Percentiles rank a stretch among this genome's conserved stretches.
Evolutionary conservation across 257 asterid species (phyloP).

Genomic region (Solanum chmielewskii): DNA sequence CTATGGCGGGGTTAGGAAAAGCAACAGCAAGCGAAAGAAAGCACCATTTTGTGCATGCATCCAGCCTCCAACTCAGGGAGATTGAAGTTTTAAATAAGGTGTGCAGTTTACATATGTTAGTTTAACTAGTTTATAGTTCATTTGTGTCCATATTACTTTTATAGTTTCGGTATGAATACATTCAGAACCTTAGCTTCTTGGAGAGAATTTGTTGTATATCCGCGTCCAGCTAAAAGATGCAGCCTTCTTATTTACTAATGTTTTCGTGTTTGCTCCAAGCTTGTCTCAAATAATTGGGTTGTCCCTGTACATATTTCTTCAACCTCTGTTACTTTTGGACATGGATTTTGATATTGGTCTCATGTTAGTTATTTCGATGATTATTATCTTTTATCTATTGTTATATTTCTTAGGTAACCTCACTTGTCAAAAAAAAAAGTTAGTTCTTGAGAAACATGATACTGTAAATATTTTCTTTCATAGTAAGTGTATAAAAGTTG

Average conservation of each 20-base stretch:
- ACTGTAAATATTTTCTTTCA: background rate
- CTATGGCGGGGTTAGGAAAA: constrained; percentile 23
- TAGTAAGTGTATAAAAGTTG: background rate
- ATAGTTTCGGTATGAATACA: background rate
- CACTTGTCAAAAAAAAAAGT: too few species aligned
- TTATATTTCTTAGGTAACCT: background rate
- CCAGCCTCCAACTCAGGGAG: constrained; percentile 29
- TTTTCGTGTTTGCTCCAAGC: background rate
- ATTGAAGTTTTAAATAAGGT: background rate
- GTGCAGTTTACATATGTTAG: background rate
- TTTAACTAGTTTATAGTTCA: background rate
- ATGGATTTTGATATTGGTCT: background rate
- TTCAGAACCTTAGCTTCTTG: background rate
- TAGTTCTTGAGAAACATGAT: background rate
- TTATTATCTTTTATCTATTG: background rate
- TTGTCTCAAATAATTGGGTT: background rate
- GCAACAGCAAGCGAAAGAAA: constrained; percentile 24
- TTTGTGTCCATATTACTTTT: background rate
- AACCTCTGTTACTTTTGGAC: background rate
- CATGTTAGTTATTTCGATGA: background rate
- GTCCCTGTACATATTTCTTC: background rate
- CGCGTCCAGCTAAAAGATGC: background rate
- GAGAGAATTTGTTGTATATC: constrained; percentile 9
- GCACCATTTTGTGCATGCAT: constrained; percentile 29
- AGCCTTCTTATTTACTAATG: background rate